Evolutionary conservation across 2,329 filamentous ascomycete genomes (phyloP), one percentile per base, ranked within the genome.

Genomic region (Achaetomium macrosporum): DNA sequence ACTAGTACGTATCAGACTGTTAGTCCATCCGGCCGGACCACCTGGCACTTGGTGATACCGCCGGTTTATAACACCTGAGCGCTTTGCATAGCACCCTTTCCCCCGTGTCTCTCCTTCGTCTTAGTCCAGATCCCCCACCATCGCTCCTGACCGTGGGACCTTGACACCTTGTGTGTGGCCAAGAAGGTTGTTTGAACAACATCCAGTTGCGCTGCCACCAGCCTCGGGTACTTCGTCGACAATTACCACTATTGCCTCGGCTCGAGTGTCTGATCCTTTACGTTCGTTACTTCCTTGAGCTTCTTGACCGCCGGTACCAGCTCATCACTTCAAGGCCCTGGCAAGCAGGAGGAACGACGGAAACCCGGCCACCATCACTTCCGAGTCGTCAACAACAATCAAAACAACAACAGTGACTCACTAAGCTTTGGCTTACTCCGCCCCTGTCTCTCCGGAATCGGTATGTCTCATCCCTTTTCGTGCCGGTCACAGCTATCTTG

Each of bases 391-490:
- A 25, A 25, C 7, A 25, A 25, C 4, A 25, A 25, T 25, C 25
- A 11, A 35, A 9, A 35, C 33, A 15, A 35, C 33, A 3, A 11
- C 33, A 35, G 10, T 11, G 4, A 12, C 10, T 35, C 33, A 35
- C 43, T 47, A 37, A 16, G 13, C 13, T 37, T 42, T 15, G 17
- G 12, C 31, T 5, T 31, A 11, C 4, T 36, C 16, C 20, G 8
- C 15, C 40, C 45, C 17, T 47, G 42, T 47, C 33, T 50, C 42
- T 54, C 37, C 42, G 30, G 25, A 20, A 17, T 47, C 51, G 53
- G 54, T 56, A 48, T 57, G 56, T 57, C 56, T 57, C 42, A 57
- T 45, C 29, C 35, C 29, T 46, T 47, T 50, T 50, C 25, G 41
- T 44, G 17, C 20, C 16, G 30, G n/a, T 44, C 33, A 35, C 40